phyloP scores from a whole-genome alignment of 345 rosid genomes.

The Brassica juncea region DNA sequence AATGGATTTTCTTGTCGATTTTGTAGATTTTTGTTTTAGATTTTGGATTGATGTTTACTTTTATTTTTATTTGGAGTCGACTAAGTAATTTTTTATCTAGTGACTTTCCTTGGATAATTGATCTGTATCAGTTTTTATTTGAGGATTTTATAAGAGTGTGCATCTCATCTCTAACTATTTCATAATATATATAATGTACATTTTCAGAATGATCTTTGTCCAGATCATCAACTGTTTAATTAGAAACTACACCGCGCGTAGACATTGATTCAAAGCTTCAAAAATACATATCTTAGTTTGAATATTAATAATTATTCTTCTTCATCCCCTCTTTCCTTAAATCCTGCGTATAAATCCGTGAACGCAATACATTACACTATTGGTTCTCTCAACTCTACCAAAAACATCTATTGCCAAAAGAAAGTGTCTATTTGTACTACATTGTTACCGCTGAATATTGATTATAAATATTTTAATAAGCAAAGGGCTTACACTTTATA shows the following conservation, averaged over 20 bases:
- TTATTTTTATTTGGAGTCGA: no score
- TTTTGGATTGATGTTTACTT: no score
- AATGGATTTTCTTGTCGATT: no score
- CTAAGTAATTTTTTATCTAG: no score
- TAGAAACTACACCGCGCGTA: background rate
- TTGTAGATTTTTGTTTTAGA: no score
- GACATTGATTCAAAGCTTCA: background rate
- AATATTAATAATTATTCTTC: background rate
- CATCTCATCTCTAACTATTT: background rate
- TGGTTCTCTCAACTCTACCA: conserved; percentile 29
- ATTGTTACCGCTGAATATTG: conserved; percentile 36
- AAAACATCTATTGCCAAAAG: conserved; percentile 34
- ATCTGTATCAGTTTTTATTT: no score
- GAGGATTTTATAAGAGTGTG: background rate
- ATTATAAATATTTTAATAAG: conserved; percentile 14
- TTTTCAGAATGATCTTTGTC: background rate
- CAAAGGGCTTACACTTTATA: conserved; percentile 18
- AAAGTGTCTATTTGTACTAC: conserved; percentile 34
- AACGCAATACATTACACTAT: conserved; percentile 36
- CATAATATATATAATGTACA: background rate
- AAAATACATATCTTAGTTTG: background rate
- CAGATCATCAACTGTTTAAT: background rate
- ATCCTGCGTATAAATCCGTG: conserved; percentile 36
- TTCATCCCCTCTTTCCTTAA: background rate
- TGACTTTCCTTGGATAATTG: no score